Percentiles rank a stretch among this genome's conserved stretches.
Conservation (phyloP, 768 basidiomycete genomes). For the Rhizopogon vulgaris region DNA sequence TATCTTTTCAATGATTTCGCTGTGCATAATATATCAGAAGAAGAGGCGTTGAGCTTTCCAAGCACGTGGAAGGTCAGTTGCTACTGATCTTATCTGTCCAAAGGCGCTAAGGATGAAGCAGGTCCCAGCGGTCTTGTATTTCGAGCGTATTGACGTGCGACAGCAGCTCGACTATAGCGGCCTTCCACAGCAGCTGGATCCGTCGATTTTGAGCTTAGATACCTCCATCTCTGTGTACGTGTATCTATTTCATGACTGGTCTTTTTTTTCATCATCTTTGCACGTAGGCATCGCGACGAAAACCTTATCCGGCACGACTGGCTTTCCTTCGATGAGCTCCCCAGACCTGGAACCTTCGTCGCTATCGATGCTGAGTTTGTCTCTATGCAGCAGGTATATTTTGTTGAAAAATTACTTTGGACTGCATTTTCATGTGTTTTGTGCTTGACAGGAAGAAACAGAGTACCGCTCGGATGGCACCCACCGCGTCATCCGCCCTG, state of each 20-base stretch:
- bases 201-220: constrained; percentile 74
- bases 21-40: constrained; percentile 77
- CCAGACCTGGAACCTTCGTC: constrained; percentile 79
- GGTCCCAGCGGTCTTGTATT: constrained; percentile 88
- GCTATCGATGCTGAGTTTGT: constrained; percentile 99
- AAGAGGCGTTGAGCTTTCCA: constrained; percentile 83
- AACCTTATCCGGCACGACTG: constrained; percentile 72
- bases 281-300: constrained; percentile 66
- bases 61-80: constrained; percentile 85
- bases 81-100: not conserved
- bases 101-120: constrained; percentile 23
- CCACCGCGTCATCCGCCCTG: constrained; percentile 87
- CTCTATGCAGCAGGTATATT: constrained; percentile 80
- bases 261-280: not conserved
- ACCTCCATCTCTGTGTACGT: constrained; percentile 82
- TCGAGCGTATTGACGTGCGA: constrained; percentile 66
- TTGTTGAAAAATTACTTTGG: not conserved
- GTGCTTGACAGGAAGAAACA: constrained; percentile 69
- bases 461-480: constrained; percentile 94
- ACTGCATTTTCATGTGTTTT: not conserved
- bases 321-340: constrained; percentile 68
- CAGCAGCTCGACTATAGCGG: constrained; percentile 54
- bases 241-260: not conserved
- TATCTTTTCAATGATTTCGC: constrained; percentile 96
- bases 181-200: constrained; percentile 64